Base-by-base conservation (phyloP, 2,329 filamentous ascomycete species). In the Calycina herbarum region DNA sequence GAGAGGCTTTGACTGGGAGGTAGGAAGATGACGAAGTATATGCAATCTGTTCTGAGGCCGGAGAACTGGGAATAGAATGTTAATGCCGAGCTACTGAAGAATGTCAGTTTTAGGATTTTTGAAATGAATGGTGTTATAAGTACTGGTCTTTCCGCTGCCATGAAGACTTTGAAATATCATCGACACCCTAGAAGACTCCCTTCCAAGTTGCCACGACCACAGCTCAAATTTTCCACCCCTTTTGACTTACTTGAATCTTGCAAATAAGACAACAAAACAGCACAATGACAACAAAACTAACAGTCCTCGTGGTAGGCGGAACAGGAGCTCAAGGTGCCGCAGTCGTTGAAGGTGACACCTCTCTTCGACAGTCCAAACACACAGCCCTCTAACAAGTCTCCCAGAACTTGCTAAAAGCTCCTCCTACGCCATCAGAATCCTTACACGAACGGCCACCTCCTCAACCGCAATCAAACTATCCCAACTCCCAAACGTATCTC, bases 401-500 rank as follows among this genome's bases (percentile, higher is more conserved):
- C n/a, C 29, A 62, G 42, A 42, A 57, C 45, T 56, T n/a, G 45
- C 59, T n/a, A 65, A 59, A 29, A 48, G n/a, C 45, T 17, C 42
- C 10, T 33, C 48, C 24, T 62, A 68, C 56, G 15, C 33, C 15
- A 58, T 68, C 27, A 58, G 56, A 38, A 57, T 71, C 31, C 66
- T 71, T 1, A 69, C 68, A 10, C 65, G 66, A n/a, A 61, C 42
- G 3, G 35, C 59, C 13, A 57, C 35, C 15, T 69, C 67, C 13
- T 5, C 59, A 5, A 48, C 62, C 48, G 71, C 71, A 17, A 56
- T 68, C 29, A 48, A 67, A 51, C 68, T 75, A 5, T 56, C 65
- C 27, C 33, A 56, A 5, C 63, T 74, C 0, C 65, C 67, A 42
- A 70, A 71, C 35, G 68, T 74, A 11, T 61, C 40, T 15, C 57